Base-by-base conservation (phyloP, 2,329 filamentous ascomycete genomes). In the Apiospora arundinis region DNA sequence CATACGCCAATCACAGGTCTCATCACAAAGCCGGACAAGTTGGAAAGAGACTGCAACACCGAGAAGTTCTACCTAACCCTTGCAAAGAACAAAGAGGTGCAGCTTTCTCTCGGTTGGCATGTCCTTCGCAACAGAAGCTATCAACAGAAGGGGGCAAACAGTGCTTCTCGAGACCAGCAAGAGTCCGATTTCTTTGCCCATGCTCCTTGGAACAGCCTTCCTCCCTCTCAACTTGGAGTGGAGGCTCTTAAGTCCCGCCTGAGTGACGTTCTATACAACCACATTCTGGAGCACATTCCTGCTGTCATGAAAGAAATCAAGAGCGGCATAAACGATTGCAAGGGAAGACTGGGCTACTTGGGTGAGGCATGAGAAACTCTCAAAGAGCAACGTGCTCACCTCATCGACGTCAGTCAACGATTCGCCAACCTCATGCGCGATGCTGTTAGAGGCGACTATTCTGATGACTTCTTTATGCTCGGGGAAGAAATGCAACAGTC, bases 31-130 rank as follows among this genome's bases (percentile, higher is more conserved):
- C 83, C 83, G 2, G 85, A 87, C 44, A 72, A 72, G 14, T 68
- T 78, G 18, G 69, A 70, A 52, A 48, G 69, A 0, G 80, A 79
- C 4, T 84, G 83, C 0, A 82, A 81, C 0, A 80, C 76, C 25
- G 84, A 87, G 72, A 71, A 68, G 0, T 70, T 75, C 4, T 87
- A 81, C 65, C 45, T 86, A 0, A 74, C 77, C 0, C 79, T 87
- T 0, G 85, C 83, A 0, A 78, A 78, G 63, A 88, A 87, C 69
- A 72, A 80, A 2, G 81, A 87, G 14, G 80, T 86, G 0, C 73
- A 81, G 4, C 83, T 88, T 25, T 77, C 81, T 0, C 83, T 88
- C 0, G 86, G 87, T 0, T 89, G 86, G 85, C 86, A 88, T 71
- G 82, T 87, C 0, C 74, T 89, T 18, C 80, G 80, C 28, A 88